Evolutionary conservation across 108 stramenopile genomes (phyloP), one percentile per base, ranked within the genome.

Genomic region (Fistulifera pelliculosa): DNA sequence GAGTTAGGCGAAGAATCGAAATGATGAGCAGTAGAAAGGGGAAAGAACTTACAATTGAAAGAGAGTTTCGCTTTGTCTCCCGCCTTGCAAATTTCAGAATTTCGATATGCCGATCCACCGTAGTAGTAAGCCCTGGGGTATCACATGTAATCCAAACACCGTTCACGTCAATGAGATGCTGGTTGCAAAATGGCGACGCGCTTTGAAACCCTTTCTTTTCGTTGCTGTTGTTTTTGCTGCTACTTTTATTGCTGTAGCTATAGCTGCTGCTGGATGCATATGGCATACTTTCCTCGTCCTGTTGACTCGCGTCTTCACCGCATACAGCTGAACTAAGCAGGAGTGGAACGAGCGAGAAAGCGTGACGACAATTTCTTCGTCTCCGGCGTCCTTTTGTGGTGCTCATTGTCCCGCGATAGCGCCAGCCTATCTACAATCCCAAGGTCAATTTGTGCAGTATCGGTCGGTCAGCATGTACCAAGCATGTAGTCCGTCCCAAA

Each of bases 1-100:
- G 47, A 18, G 31, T 6, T 35, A 35, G n/a, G n/a, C n/a, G n/a
- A n/a, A n/a, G n/a, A n/a, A n/a, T n/a, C n/a, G 26, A 18, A 45
- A 40, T 57, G 21, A 4, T 3, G 27, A 2, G 21, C 18, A 10
- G 16, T 38, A 54, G 3, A 11, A 35, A 35, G 16, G 15, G 5
- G 42, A 55, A 2, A 13, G 28, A 28, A 59, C 58, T 47, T 59
- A 59, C 58, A 59, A n/a, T 41, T 21, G 18, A 59, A 11, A n/a
- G 28, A 47, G 1, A 59, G 22, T 27, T 59, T 23, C 17, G 45
- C 58, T 27, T 47, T 16, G 45, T 59, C 58, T 18, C 58, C 58
- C 1, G 15, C 2, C 26, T 16, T 26, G 18, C 58, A 59, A 11
- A 22, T 16, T 18, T 22, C 18, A 6, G 54, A 55, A 5, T 55